Evolutionary conservation across 1,284 basidiomycete species (phyloP).

Genomic region (Moesziomyces sp.): DNA sequence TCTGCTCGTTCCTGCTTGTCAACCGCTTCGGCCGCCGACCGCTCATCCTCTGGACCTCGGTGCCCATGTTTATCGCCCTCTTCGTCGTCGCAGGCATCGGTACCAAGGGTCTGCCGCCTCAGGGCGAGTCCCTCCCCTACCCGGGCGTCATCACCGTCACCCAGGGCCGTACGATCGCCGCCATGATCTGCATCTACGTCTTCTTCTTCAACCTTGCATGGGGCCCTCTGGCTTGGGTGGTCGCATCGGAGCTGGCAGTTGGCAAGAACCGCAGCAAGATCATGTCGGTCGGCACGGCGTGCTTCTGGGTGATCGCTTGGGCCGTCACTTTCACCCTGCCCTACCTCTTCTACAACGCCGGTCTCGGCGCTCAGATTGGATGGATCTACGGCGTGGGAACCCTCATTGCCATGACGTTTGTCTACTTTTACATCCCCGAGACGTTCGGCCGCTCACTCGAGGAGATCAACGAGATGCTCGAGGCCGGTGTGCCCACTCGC

Average conservation of each 20-base stretch:
- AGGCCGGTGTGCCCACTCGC: slow-evolving; percentile 49
- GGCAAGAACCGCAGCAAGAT: slow-evolving; percentile 70
- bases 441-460: slow-evolving; percentile 57
- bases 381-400: slow-evolving; percentile 69
- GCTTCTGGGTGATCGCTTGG: slow-evolving; percentile 70
- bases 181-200: slow-evolving; percentile 70
- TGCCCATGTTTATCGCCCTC: slow-evolving; percentile 69
- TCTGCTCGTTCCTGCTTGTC: slow-evolving; percentile 69
- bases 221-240: slow-evolving; percentile 70
- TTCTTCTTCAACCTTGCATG: slow-evolving; percentile 70
- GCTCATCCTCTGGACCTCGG: slow-evolving; percentile 68
- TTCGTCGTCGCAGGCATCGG: slow-evolving; percentile 69
- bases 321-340: slow-evolving; percentile 67
- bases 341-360: slow-evolving; percentile 64
- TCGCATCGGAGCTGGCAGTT: slow-evolving; percentile 68
- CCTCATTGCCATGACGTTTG: slow-evolving; percentile 68
- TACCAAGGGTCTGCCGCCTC: slow-evolving; percentile 52
- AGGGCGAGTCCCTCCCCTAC: slow-evolving; percentile 41
- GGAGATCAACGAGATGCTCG: slow-evolving; percentile 63
- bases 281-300: slow-evolving; percentile 69
- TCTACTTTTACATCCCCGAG: slow-evolving; percentile 70
- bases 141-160: slow-evolving; percentile 44
- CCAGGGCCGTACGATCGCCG: slow-evolving; percentile 68
- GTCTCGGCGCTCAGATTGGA: slow-evolving; percentile 68
- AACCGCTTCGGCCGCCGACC: slow-evolving; percentile 70